These are phyloP conservation scores for Zea luxurians DNA, from an alignment of 176 grass and related monocot species.

Conservation along the genomic window DNA sequence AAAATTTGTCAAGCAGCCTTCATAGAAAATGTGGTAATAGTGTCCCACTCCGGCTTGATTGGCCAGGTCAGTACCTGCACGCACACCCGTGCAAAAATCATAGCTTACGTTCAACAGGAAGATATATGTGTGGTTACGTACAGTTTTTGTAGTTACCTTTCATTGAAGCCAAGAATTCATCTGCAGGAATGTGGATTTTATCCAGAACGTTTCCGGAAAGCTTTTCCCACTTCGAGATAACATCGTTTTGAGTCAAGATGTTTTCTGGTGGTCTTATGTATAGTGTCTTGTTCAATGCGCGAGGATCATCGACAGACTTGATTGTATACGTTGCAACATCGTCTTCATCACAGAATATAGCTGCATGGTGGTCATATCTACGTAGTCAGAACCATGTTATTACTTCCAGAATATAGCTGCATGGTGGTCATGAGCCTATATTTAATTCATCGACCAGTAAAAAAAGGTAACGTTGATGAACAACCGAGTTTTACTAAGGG, in stretches of 20 bases:
- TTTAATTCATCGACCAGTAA: no score
- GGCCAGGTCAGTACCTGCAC: constrained; percentile 25
- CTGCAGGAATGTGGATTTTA: constrained; percentile 37
- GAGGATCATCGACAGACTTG: constrained; percentile 47
- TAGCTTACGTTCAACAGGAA: background rate
- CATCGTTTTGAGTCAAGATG: constrained; percentile 53
- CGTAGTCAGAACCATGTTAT: no score
- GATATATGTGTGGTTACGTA: background rate
- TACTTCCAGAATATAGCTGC: no score
- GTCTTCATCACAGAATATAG: constrained; percentile 50
- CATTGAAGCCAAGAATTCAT: constrained; percentile 58
- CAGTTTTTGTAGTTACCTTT: constrained; percentile 33
- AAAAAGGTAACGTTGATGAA: no score
- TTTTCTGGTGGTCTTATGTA: constrained; percentile 55
- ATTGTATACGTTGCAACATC: constrained; percentile 59
- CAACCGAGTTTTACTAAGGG: no score
- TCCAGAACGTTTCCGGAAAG: constrained; percentile 51
- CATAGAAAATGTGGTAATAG: constrained; percentile 63
- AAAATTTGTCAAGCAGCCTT: constrained; percentile 61
- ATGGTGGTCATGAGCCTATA: no score
- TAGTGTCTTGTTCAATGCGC: constrained; percentile 59
- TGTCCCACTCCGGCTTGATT: constrained; percentile 43
- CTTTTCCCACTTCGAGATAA: constrained; percentile 54
- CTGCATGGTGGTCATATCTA: background rate
- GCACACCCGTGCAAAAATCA: background rate